Percentiles rank a stretch among this genome's conserved stretches.
Conservation (phyloP, 768 basidiomycete genomes). For the Russula foetens region DNA sequence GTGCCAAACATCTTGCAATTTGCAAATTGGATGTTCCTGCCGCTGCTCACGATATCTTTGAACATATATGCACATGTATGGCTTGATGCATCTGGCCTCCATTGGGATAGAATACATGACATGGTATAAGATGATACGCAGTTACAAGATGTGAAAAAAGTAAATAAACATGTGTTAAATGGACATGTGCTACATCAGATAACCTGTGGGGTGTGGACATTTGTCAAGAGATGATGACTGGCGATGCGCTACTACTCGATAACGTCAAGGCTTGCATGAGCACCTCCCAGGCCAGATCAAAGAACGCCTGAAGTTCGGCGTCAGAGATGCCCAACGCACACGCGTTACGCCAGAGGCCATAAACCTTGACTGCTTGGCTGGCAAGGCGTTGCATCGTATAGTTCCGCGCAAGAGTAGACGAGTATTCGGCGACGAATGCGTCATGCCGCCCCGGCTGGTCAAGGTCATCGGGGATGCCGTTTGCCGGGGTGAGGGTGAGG, state of each 20-base stretch:
- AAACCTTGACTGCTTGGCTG: slow-evolving; percentile 29
- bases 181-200: too few relatives aligned
- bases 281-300: slow-evolving; percentile 45
- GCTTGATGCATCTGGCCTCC: too few relatives aligned
- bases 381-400: slow-evolving; percentile 30
- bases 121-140: too few relatives aligned
- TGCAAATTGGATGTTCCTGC: too few relatives aligned
- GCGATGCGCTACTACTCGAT: not conserved
- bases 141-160: too few relatives aligned
- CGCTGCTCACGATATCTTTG: too few relatives aligned
- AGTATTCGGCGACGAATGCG: slow-evolving; percentile 9
- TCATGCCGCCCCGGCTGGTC: slow-evolving; percentile 7
- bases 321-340: slow-evolving; percentile 45
- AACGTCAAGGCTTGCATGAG: slow-evolving; percentile 35
- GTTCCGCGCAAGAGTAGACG: slow-evolving; percentile 22
- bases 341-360: slow-evolving; percentile 45
- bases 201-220: too few relatives aligned
- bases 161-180: too few relatives aligned
- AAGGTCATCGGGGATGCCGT: slow-evolving; percentile 7
- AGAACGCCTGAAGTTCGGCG: slow-evolving; percentile 35
- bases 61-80: too few relatives aligned
- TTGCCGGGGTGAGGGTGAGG: slow-evolving; percentile 24
- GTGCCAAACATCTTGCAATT: too few relatives aligned
- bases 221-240: not conserved
- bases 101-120: too few relatives aligned